Conservation (phyloP, 2,329 filamentous ascomycete genomes). For the Paramyrothecium sp. region DNA sequence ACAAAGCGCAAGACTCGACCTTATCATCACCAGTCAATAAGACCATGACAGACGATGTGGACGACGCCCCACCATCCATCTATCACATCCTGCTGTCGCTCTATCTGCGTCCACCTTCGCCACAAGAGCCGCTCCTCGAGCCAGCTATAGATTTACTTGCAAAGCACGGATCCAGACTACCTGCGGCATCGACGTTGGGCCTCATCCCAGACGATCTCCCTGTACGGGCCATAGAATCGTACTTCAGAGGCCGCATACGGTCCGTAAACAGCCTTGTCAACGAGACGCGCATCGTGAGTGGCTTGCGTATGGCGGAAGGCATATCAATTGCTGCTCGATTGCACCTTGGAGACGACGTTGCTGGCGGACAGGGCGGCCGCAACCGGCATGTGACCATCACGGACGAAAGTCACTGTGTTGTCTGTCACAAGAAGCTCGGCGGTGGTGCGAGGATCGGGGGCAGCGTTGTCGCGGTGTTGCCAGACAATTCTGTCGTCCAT, state of each 20-base stretch:
- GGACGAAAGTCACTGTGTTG: slow-evolving; percentile 86
- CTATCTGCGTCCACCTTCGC: slow-evolving; percentile 78
- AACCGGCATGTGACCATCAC: slow-evolving; percentile 73
- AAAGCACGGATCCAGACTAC: slow-evolving; percentile 86
- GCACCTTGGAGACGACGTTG: slow-evolving; percentile 67
- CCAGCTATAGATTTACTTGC: slow-evolving; percentile 87
- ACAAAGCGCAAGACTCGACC: slow-evolving; percentile 57
- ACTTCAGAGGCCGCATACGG: slow-evolving; percentile 89
- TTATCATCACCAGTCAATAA: slow-evolving; percentile 31
- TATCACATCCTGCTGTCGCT: slow-evolving; percentile 89
- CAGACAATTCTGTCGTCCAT: slow-evolving; percentile 79
- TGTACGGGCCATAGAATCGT: slow-evolving; percentile 77
- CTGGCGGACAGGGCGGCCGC: slow-evolving; percentile 49
- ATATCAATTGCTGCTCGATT: slow-evolving; percentile 74
- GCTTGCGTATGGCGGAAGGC: slow-evolving; percentile 74
- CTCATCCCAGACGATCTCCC: slow-evolving; percentile 81
- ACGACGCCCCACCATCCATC: slow-evolving; percentile 69
- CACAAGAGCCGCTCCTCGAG: slow-evolving; percentile 68
- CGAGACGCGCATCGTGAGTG: slow-evolving; percentile 74
- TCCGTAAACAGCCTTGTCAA: slow-evolving; percentile 80
- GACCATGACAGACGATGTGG: slow-evolving; percentile 31
- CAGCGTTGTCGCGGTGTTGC: slow-evolving; percentile 86
- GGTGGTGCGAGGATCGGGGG: slow-evolving; percentile 82
- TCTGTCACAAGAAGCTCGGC: slow-evolving; percentile 90
- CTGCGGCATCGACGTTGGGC: slow-evolving; percentile 79